These are phyloP conservation scores for Heliocybe sulcata DNA, from an alignment of 1,284 basidiomycete species.

Conservation along the genomic window DNA sequence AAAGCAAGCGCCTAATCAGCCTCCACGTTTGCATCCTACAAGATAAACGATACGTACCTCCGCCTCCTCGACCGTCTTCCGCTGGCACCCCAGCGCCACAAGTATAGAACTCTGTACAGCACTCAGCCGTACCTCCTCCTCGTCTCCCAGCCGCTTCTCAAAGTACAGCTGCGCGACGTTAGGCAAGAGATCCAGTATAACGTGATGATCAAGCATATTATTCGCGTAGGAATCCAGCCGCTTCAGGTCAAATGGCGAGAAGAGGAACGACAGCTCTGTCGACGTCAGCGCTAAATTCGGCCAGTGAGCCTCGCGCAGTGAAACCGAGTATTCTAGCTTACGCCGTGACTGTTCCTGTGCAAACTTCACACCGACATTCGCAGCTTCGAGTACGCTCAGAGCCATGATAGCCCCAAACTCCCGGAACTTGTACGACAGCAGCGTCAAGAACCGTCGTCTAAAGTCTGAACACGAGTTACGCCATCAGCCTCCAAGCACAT, in stretches of 20 bases:
- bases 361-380: conserved; percentile 59
- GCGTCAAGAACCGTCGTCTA: conserved; percentile 80
- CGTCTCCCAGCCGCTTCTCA: conserved; percentile 53
- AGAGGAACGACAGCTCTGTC: conserved; percentile 64
- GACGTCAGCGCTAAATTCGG: conserved; percentile 42
- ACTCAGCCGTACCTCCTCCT: conserved; percentile 54
- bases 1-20: neutral
- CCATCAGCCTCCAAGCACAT: no score
- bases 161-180: conserved; percentile 81
- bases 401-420: conserved; percentile 87
- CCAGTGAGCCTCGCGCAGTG: neutral
- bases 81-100: conserved; percentile 85
- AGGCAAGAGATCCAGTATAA: conserved; percentile 90
- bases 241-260: conserved; percentile 95
- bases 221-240: conserved; percentile 94
- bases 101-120: conserved; percentile 88
- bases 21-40: no score
- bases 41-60: conserved; percentile 46
- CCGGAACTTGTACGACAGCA: conserved; percentile 92
- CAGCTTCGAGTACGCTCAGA: conserved; percentile 85
- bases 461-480: conserved; percentile 83
- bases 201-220: conserved; percentile 95
- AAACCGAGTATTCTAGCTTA: conserved; percentile 16
- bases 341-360: conserved; percentile 37
- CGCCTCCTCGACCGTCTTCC: conserved; percentile 87